These are phyloP conservation scores for Salvia sclarea DNA, from an alignment of 305 asterid species.

Conservation along the genomic window DNA sequence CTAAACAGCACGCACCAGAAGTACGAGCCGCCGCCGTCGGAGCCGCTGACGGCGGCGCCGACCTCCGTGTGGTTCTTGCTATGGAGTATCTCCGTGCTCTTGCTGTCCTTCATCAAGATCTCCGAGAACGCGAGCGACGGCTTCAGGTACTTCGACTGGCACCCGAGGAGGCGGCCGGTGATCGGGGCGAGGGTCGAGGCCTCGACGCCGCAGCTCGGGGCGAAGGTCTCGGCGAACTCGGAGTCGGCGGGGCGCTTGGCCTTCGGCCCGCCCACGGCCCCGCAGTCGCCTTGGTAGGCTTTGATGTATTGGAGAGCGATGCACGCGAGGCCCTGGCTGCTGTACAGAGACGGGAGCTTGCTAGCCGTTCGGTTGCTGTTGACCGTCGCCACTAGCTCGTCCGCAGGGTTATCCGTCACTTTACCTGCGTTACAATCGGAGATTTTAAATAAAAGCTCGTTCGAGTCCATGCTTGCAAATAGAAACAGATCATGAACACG, in stretches of 20 bases:
- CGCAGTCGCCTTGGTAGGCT: conserved; percentile 79
- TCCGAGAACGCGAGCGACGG: conserved; percentile 67
- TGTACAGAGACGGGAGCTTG: conserved; percentile 59
- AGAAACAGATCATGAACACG: no score
- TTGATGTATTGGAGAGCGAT: conserved; percentile 87
- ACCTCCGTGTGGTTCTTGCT: conserved; percentile 84
- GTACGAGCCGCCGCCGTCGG: conserved; percentile 72
- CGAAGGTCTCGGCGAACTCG: conserved; percentile 64
- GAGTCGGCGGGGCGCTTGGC: conserved; percentile 73
- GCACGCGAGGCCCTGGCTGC: conserved; percentile 85
- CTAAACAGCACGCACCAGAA: conserved; percentile 93
- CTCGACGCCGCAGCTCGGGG: conserved; percentile 73
- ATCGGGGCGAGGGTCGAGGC: conserved; percentile 57
- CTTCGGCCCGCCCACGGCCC: conserved; percentile 66
- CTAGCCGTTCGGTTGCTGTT: conserved; percentile 73
- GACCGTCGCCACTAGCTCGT: conserved; percentile 53
- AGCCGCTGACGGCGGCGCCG: conserved; percentile 87
- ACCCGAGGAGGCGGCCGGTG: conserved; percentile 84
- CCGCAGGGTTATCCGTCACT: conserved; percentile 88
- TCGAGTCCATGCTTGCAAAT: conserved; percentile 27
- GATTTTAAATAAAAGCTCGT: conserved; percentile 12
- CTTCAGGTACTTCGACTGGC: conserved; percentile 63
- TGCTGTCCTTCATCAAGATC: conserved; percentile 55
- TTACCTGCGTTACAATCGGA: conserved; percentile 48
- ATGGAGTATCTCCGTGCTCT: conserved; percentile 58